These are phyloP conservation scores for Pseudogymnoascus sp. DNA, from an alignment of 2,329 filamentous ascomycete species.

Conservation along the genomic window DNA sequence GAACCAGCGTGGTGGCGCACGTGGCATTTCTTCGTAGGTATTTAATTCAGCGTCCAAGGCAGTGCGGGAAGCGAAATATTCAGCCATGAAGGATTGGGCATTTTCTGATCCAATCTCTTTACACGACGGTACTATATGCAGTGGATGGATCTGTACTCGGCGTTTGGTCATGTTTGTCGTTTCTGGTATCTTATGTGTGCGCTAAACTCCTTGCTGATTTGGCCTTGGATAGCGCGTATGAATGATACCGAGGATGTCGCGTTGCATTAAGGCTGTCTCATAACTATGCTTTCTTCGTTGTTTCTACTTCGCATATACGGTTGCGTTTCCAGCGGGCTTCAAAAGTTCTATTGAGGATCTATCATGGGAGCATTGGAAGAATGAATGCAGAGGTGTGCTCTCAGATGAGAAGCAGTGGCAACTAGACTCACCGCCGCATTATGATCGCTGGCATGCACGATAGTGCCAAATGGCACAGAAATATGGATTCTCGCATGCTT, in stretches of 20 bases:
- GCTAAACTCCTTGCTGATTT: slow-evolving; percentile 8
- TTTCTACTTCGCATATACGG: slow-evolving; percentile 8
- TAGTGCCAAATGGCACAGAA: slow-evolving; percentile 6
- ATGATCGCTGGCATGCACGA: slow-evolving; percentile 8
- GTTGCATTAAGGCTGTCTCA: slow-evolving; percentile 4
- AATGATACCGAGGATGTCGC: slow-evolving; percentile 4
- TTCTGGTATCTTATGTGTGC: slow-evolving; percentile 6
- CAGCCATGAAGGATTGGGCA: slow-evolving; percentile 4
- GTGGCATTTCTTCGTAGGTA: slow-evolving; percentile 26
- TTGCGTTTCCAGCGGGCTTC: slow-evolving; percentile 7
- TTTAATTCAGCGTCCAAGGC: slow-evolving; percentile 2
- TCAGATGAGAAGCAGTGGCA: slow-evolving; percentile 6
- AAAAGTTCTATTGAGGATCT: slow-evolving; percentile 6
- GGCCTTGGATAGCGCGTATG: slow-evolving; percentile 10
- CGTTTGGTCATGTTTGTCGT: slow-evolving; percentile 6
- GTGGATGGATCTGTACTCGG: slow-evolving; percentile 8
- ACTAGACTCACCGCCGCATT: slow-evolving; percentile 6
- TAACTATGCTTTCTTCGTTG: slow-evolving; percentile 7
- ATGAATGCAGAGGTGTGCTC: slow-evolving; percentile 1
- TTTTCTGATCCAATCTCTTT: slow-evolving; percentile 6
- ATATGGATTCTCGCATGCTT: slow-evolving; percentile 8
- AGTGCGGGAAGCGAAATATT: slow-evolving; percentile 4
- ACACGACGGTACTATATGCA: slow-evolving; percentile 8
- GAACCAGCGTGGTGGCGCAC: slow-evolving; percentile 28
- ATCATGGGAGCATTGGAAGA: slow-evolving; percentile 7